Percentiles rank a stretch among this genome's conserved stretches.
Evolutionary conservation across 176 grass and related monocot genomes (phyloP).

Genomic region (Pontederia crassipes): DNA sequence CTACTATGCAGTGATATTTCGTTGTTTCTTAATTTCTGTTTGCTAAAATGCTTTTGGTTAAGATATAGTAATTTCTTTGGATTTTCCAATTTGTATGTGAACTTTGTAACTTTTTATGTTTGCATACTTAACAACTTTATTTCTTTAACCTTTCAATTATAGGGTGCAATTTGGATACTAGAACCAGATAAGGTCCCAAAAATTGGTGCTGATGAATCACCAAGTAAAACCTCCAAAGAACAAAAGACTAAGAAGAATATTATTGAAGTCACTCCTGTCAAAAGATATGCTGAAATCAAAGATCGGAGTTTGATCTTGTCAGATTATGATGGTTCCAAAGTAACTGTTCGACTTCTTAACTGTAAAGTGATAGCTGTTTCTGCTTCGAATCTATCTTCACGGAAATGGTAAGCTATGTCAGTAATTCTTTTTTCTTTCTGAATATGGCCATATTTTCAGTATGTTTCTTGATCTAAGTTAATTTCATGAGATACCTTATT

Average conservation of each 20-base stretch:
- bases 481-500: no score
- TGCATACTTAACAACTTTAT: neutral
- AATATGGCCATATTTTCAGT: neutral
- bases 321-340: constrained; percentile 38
- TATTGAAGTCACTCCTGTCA: constrained; percentile 71
- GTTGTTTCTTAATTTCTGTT: neutral
- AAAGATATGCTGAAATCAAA: constrained; percentile 62
- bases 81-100: no score
- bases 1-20: neutral
- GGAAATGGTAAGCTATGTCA: constrained; percentile 59
- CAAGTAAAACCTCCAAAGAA: constrained; percentile 41
- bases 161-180: constrained; percentile 85
- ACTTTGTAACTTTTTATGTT: neutral
- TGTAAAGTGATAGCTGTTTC: constrained; percentile 68
- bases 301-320: constrained; percentile 49
- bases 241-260: constrained; percentile 41
- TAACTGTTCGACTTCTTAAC: constrained; percentile 49
- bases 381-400: constrained; percentile 57
- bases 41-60: neutral
- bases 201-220: constrained; percentile 33
- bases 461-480: no score
- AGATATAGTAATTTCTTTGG: no score
- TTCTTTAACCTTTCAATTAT: constrained; percentile 4
- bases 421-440: neutral
- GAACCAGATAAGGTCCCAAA: constrained; percentile 71